phyloP scores from a whole-genome alignment of 1,139 yeast genomes.

The Hyphopichia buzzinii region DNA sequence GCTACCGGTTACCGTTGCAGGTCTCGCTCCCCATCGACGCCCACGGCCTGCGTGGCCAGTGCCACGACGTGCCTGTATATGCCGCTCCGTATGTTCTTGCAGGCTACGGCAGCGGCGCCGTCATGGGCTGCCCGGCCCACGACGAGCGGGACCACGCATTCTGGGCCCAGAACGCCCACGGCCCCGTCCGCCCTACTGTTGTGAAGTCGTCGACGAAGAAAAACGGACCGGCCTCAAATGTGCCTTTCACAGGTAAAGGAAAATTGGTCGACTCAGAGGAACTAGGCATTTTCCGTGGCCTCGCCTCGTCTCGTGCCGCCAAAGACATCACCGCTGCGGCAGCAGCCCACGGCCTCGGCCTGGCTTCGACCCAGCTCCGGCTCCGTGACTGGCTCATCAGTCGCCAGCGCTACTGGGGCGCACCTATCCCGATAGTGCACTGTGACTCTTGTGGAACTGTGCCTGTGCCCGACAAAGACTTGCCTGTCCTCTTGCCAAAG shows the following conservation, averaged over 20 bases:
- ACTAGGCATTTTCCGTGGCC: conserved; percentile 50
- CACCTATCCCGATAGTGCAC: conserved; percentile 93
- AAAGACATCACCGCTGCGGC: conserved; percentile 44
- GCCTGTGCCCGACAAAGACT: conserved; percentile 80
- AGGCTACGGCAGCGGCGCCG: conserved; percentile 86
- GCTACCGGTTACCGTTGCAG: conserved; percentile 42
- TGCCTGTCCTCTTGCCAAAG: conserved; percentile 79
- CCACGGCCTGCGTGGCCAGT: conserved; percentile 12
- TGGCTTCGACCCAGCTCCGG: conserved; percentile 52
- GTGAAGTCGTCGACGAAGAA: conserved; percentile 2
- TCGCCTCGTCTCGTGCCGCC: conserved; percentile 52
- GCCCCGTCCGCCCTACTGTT: conserved; percentile 42
- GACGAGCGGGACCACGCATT: conserved; percentile 80
- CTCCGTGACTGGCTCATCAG: conserved; percentile 92
- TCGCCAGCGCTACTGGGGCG: conserved; percentile 97
- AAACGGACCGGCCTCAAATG: conserved; percentile 3
- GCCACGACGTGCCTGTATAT: conserved; percentile 61
- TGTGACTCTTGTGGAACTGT: conserved; percentile 84
- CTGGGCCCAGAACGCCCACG: conserved; percentile 65
- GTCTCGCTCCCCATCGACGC: conserved; percentile 63
- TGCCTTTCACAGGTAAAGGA: conserved; percentile 50
- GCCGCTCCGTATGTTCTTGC: conserved; percentile 89
- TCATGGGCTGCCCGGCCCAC: conserved; percentile 98
- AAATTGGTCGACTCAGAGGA: conserved; percentile 38
- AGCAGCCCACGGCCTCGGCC: conserved; percentile 39